phyloP scores from a whole-genome alignment of 2,329 filamentous ascomycete genomes.

The Diaporthe velutina region DNA sequence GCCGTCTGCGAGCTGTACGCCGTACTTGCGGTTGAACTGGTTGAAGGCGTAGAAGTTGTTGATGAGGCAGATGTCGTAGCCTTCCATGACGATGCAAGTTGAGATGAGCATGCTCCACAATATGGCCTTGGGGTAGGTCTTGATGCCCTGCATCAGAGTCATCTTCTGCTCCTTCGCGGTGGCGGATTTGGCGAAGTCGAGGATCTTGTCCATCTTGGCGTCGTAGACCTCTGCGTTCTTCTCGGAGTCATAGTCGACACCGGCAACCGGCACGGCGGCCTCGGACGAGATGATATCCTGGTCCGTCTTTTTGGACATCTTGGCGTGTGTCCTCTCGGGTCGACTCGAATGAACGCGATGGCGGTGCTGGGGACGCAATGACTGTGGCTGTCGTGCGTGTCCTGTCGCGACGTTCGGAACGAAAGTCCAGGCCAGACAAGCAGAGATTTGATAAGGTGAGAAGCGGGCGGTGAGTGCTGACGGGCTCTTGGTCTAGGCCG shows the following conservation, averaged over 20 bases:
- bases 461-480: conserved; percentile 34
- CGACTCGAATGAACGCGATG: not conserved
- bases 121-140: conserved; percentile 88
- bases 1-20: conserved; percentile 43
- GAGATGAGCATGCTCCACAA: conserved; percentile 87
- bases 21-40: conserved; percentile 47
- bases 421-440: conserved; percentile 11
- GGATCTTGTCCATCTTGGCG: conserved; percentile 50
- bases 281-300: conserved; percentile 30
- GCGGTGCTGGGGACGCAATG: conserved; percentile 41
- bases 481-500: conserved; percentile 16
- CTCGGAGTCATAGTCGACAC: conserved; percentile 34
- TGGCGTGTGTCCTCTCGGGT: conserved; percentile 1
- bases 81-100: conserved; percentile 94
- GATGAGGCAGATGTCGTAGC: conserved; percentile 85
- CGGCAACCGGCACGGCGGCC: conserved; percentile 37
- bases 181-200: conserved; percentile 62
- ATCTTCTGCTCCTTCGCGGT: conserved; percentile 76
- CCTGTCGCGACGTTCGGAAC: not conserved
- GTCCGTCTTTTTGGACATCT: conserved; percentile 40
- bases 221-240: conserved; percentile 38
- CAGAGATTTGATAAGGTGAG: conserved; percentile 20
- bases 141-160: conserved; percentile 81
- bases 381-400: conserved; percentile 18
- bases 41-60: conserved; percentile 75